Evolutionary conservation across 148 eudicot genomes (phyloP).

Genomic region (Silene uniflora): DNA sequence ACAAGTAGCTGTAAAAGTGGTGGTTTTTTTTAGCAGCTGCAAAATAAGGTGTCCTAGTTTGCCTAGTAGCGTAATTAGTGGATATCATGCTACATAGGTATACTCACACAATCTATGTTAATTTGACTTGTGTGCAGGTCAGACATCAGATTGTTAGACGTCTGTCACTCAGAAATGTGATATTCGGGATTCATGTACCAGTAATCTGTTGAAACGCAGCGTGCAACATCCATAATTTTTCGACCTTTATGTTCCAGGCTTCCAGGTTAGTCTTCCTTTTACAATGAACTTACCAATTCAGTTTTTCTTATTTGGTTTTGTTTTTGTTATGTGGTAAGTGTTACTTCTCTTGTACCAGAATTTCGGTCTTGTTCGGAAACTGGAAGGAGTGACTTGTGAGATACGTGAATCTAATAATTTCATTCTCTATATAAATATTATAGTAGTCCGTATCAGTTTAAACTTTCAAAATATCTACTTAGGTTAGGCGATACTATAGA

Average conservation of each 20-base stretch:
- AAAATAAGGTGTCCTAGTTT: no score
- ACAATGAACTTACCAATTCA: background rate
- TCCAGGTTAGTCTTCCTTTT: constrained; percentile 8
- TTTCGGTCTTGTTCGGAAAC: no score
- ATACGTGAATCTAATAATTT: no score
- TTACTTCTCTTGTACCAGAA: background rate
- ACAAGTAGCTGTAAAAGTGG: background rate
- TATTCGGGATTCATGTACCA: background rate
- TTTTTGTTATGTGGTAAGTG: background rate
- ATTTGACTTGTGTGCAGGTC: background rate
- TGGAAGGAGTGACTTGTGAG: no score
- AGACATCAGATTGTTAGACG: background rate
- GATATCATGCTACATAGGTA: background rate
- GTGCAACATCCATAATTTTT: background rate
- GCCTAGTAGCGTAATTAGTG: background rate
- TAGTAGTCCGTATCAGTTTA: no score
- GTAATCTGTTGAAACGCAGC: background rate
- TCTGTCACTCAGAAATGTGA: background rate
- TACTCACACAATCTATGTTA: background rate
- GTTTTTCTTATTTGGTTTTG: background rate
- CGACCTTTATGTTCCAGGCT: background rate
- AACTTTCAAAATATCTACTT: no score
- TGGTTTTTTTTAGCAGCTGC: background rate
- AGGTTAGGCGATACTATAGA: no score
- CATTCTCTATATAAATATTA: no score